These are phyloP conservation scores for Aquilaria agallochum DNA, from an alignment of 441 rosid species.

Conservation along the genomic window DNA sequence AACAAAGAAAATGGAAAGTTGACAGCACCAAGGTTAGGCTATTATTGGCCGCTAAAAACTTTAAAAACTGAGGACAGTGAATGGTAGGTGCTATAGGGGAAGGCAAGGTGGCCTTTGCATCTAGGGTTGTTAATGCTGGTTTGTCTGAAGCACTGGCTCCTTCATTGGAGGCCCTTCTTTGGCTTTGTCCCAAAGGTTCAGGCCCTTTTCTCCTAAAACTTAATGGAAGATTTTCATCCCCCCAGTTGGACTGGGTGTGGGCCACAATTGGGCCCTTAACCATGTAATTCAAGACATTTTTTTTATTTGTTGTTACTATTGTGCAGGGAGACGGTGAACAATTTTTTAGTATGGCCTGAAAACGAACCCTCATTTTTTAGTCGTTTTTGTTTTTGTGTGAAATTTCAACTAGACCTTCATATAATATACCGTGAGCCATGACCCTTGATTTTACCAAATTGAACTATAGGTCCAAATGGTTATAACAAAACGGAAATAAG, in stretches of 20 bases:
- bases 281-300: neutral
- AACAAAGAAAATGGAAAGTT: too few species aligned
- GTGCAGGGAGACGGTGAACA: slow-evolving; percentile 26
- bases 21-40: too few species aligned
- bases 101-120: neutral
- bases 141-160: slow-evolving; percentile 34
- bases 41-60: too few species aligned
- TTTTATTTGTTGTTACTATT: slow-evolving; percentile 13
- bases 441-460: too few species aligned
- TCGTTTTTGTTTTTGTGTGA: neutral
- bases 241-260: slow-evolving; percentile 4
- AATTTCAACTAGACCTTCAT: slow-evolving; percentile 25
- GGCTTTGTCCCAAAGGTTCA: slow-evolving; percentile 10
- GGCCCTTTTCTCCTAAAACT: slow-evolving; percentile 4
- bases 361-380: slow-evolving; percentile 20
- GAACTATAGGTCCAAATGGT: too few species aligned
- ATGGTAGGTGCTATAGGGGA: slow-evolving; percentile 6
- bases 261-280: neutral
- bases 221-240: slow-evolving; percentile 17
- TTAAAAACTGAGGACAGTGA: neutral
- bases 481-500: too few species aligned
- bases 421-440: neutral
- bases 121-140: slow-evolving; percentile 24
- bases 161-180: slow-evolving; percentile 6
- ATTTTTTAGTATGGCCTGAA: slow-evolving; percentile 29